phyloP scores from a whole-genome alignment of 2,329 filamentous ascomycete genomes.

The Capronia americana region DNA sequence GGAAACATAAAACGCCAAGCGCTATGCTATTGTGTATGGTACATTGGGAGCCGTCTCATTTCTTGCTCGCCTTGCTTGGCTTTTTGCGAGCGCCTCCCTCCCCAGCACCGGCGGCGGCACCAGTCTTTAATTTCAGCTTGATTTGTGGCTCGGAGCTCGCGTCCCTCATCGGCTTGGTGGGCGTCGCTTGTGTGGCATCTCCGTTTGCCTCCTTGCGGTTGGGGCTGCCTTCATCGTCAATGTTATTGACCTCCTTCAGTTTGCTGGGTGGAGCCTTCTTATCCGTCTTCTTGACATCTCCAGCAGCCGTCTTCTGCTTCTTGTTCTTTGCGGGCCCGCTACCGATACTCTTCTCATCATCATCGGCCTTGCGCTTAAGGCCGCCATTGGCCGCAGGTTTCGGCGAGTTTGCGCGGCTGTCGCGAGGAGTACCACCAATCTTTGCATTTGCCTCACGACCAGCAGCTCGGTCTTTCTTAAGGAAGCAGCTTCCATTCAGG shows the following conservation, averaged over 20 bases:
- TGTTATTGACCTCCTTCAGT: slow-evolving; percentile 36
- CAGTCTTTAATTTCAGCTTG: slow-evolving; percentile 38
- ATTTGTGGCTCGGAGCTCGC: slow-evolving; percentile 35
- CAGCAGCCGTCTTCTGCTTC: slow-evolving; percentile 39
- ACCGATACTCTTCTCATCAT: slow-evolving; percentile 28
- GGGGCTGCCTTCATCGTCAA: slow-evolving; percentile 27
- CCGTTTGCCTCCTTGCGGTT: slow-evolving; percentile 34
- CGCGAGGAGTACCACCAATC: slow-evolving; percentile 38
- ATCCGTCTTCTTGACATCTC: slow-evolving; percentile 33
- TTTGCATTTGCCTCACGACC: slow-evolving; percentile 40
- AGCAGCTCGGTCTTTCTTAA: slow-evolving; percentile 39
- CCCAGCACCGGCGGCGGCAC: slow-evolving; percentile 8
- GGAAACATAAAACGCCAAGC: background rate
- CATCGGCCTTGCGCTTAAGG: slow-evolving; percentile 38
- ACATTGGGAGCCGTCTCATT: slow-evolving; percentile 14
- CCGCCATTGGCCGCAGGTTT: slow-evolving; percentile 37
- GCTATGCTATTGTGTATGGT: slow-evolving; percentile 7
- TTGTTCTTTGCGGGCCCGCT: slow-evolving; percentile 25
- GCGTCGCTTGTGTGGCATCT: slow-evolving; percentile 38
- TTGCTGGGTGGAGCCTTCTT: slow-evolving; percentile 39
- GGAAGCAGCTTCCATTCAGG: slow-evolving; percentile 39
- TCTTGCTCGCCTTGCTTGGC: slow-evolving; percentile 31
- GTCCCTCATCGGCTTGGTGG: slow-evolving; percentile 33
- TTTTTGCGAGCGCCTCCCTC: slow-evolving; percentile 30
- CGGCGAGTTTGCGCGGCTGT: slow-evolving; percentile 40